Evolutionary conservation across 2,329 filamentous ascomycete genomes (phyloP), one percentile per base, ranked within the genome.

Genomic region (Trichophyton mentagrophytes): DNA sequence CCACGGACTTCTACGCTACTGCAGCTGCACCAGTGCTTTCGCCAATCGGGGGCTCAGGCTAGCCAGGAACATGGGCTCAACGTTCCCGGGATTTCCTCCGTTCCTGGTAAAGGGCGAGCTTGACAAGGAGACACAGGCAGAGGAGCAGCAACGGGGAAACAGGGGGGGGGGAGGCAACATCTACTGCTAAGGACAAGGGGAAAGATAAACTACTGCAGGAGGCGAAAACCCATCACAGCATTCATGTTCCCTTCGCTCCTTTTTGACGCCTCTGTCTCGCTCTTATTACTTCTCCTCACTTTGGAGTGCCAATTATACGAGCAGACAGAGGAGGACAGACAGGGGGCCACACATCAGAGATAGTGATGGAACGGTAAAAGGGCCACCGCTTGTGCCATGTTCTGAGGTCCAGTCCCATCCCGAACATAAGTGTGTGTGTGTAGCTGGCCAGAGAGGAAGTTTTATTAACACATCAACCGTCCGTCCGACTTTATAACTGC

Each of bases 61-160:
- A 55, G 27, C 33, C 51, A 55, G 51, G 51, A 55, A 55, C 51
- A 55, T 55, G 51, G 51, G 51, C 51, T 33, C 51, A 55, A 36
- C 27, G 27, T 27, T 20, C 13, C 51, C 51, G 51, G 51, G 27
- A 20, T 36, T 36, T n/a, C 17, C 51, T n/a, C 51, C 51, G 11
- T 25, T 55, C 27, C 8, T 36, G 51, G 51, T 55, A 9, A 55
- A 36, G 51, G 15, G 51, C 15, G 11, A 36, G 49, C 46, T 51
- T 51, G 17, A 22, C 11, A 33, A 33, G 22, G 27, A 22, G 22
- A 30, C 17, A 30, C 17, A 25, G 20, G 44, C 17, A 25, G 17
- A 20, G 46, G 46, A 51, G 46, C 46, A 53, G 3, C 22, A 53
- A 53, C 22, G 11, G 15, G 25, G 22, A 27, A 55, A 20, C 51